Base-by-base conservation (phyloP, 176 grass and related monocot genomes). In the Leersia perrieri region DNA sequence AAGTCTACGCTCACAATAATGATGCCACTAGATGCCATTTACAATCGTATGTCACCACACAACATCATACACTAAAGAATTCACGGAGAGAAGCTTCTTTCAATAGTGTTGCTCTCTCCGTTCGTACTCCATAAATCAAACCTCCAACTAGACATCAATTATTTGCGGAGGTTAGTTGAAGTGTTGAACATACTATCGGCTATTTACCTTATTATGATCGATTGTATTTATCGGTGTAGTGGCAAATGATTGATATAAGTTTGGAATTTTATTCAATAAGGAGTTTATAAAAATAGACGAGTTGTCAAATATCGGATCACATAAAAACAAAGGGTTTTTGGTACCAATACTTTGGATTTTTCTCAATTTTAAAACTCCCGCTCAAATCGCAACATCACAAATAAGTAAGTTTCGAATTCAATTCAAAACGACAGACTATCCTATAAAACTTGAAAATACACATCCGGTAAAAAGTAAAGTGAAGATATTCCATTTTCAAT, bases 161-260 rank as follows among this genome's bases (percentile, higher is more conserved):
- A 66, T 22, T 10, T 9, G 6, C 9, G 11, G 7, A 22, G 63
- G 9, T 22, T 66, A 22, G 0, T 35, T 22, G 3, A 66, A 66
- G 33, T 11, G 0, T 35, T 22, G 3, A 66, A 66, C 31, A 67
- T 8, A 67, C 2, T 7, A 20, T 66, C 11, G 4, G 2, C 1
- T 33, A 33, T 20, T 33, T 33, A 33, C 31, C 16, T 33, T 63
- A 63, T 29, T 3, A n/a, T 66, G 32, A 1, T n/a, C 20, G 2
- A 35, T 11, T 66, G 1, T 49, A 3, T 49, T 5, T 49, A 49
- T 20, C 0, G 2, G 32, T 33, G 28, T 3, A 3, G 3, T 9
- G 32, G 0, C 9, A 3, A 4, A 66, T 0, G 33, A 0, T 35
- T 2, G 0, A 0, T 10, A 1, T 0, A 3, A n/a, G n/a, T n/a